Conservation (phyloP, 345 rosid genomes). For the Citrus cavaleriei region DNA sequence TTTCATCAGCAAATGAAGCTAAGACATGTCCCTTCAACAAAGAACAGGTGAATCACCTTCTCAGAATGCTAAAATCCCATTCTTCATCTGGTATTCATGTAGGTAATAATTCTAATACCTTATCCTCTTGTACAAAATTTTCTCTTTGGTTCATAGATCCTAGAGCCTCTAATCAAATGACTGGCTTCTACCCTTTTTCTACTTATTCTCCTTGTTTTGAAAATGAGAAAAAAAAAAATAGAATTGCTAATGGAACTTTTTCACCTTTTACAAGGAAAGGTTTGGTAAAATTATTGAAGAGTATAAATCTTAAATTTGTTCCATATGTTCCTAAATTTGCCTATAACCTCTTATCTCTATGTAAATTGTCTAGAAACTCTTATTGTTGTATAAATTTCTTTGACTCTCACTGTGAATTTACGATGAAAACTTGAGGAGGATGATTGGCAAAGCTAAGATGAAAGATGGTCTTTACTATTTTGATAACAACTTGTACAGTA, state of each 20-base stretch:
- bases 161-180: not conserved
- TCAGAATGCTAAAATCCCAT: not conserved
- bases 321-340: not conserved
- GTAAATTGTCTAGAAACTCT: not conserved
- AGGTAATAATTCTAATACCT: not conserved
- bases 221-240: not conserved
- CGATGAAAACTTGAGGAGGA: not conserved
- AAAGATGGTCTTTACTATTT: not conserved
- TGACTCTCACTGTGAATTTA: not conserved
- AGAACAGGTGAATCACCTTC: no score
- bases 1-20: no score
- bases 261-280: not conserved
- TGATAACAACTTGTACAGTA: not conserved
- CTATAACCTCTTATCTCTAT: not conserved
- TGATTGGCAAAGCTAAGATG: slow-evolving; percentile 5
- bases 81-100: not conserved
- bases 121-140: not conserved
- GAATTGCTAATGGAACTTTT: not conserved
- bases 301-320: not conserved
- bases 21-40: no score
- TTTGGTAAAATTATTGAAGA: not conserved
- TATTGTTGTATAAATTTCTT: not conserved
- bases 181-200: not conserved
- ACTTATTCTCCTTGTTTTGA: not conserved
- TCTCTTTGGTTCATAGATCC: not conserved